A percentile compares a stretch with the other conserved stretches of the same genome.
Conservation (phyloP, 1,284 basidiomycete species). For the Xanthoconium separans region DNA sequence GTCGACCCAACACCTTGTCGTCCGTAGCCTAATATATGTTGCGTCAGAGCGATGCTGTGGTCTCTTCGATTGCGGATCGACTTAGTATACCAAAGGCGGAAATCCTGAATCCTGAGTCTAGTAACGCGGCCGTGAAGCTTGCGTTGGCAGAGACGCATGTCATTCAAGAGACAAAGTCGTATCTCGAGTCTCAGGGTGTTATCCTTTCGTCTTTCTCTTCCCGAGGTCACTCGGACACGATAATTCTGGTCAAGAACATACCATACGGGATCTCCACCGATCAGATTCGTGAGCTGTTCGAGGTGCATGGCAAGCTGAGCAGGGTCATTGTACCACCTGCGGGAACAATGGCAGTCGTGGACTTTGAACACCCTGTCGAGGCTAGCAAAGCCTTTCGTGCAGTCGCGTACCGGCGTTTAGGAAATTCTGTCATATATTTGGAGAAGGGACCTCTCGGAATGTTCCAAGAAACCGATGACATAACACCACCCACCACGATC, state of each 20-base stretch:
- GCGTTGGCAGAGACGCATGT: slow-evolving; percentile 96
- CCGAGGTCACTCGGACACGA: slow-evolving; percentile 70
- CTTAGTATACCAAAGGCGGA: slow-evolving; percentile 85
- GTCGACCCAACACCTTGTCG: slow-evolving; percentile 37
- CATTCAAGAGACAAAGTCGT: slow-evolving; percentile 92
- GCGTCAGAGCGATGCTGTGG: slow-evolving; percentile 84
- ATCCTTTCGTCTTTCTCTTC: slow-evolving; percentile 58
- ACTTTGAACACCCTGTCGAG: slow-evolving; percentile 74
- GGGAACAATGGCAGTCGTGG: slow-evolving; percentile 92
- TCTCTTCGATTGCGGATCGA: slow-evolving; percentile 78
- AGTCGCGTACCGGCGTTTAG: slow-evolving; percentile 86
- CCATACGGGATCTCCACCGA: slow-evolving; percentile 84
- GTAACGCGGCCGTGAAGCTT: slow-evolving; percentile 86
- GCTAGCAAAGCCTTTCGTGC: slow-evolving; percentile 77
- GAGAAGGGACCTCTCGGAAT: slow-evolving; percentile 89
- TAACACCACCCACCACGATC: neutral
- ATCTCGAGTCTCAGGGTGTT: slow-evolving; percentile 76
- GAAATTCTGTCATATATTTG: slow-evolving; percentile 88
- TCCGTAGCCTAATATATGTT: slow-evolving; percentile 21
- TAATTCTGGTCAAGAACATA: slow-evolving; percentile 95
- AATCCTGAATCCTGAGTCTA: slow-evolving; percentile 77
- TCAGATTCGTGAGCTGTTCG: slow-evolving; percentile 79
- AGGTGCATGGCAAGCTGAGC: slow-evolving; percentile 71
- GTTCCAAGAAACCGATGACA: slow-evolving; percentile 49
- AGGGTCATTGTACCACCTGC: slow-evolving; percentile 88